Evolutionary conservation across 139 green algal species (phyloP).

Genomic region (Tetraselmis striata): DNA sequence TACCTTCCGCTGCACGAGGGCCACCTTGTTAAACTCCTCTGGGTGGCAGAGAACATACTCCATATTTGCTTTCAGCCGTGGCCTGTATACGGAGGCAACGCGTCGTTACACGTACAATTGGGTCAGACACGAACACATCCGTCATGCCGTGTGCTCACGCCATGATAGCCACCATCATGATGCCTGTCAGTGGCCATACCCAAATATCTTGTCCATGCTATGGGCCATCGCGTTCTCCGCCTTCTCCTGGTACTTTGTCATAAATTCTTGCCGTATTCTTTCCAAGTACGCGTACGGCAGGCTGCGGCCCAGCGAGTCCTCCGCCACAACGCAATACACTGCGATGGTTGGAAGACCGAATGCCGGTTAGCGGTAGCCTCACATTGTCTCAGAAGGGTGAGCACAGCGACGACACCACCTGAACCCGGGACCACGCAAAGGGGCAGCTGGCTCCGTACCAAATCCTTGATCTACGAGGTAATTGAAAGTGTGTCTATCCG

Average conservation of each 20-base stretch:
- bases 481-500: slow-evolving; percentile 40
- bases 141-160: too few species aligned
- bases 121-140: too few species aligned
- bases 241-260: neutral
- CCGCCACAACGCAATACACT: slow-evolving; percentile 35
- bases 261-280: slow-evolving; percentile 36
- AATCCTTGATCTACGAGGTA: slow-evolving; percentile 33
- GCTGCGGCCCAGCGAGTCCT: slow-evolving; percentile 21
- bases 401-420: too few species aligned
- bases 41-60: slow-evolving; percentile 33
- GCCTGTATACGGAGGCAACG: too few species aligned
- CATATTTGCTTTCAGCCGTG: slow-evolving; percentile 41
- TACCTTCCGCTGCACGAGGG: slow-evolving; percentile 28
- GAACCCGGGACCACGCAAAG: too few species aligned
- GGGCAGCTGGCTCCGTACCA: too few species aligned
- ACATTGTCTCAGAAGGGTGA: too few species aligned
- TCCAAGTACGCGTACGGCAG: slow-evolving; percentile 37
- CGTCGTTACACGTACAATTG: too few species aligned
- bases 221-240: slow-evolving; percentile 30
- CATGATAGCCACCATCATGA: too few species aligned
- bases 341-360: too few species aligned
- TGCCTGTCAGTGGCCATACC: too few species aligned
- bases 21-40: slow-evolving; percentile 37
- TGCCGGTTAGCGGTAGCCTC: too few species aligned
- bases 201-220: slow-evolving; percentile 30